These are phyloP conservation scores for Populus hybrid DNA, from an alignment of 441 rosid species.

Conservation along the genomic window DNA sequence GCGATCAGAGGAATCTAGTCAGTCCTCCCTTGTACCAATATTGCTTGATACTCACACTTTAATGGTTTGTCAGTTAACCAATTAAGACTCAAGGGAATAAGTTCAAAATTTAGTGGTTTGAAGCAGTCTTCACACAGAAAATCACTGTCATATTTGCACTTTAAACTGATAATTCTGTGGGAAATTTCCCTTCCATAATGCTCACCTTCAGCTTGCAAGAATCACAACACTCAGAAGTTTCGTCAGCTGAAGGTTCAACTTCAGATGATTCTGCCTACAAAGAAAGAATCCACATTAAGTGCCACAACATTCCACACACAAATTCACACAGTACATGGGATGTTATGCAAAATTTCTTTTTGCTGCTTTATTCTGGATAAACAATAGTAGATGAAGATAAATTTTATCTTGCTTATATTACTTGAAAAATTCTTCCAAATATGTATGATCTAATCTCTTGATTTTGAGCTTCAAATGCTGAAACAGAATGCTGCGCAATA, in stretches of 20 bases:
- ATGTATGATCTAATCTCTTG: constrained; percentile 54
- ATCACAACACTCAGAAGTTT: constrained; percentile 42
- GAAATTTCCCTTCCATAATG: constrained; percentile 18
- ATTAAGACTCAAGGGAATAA: background rate
- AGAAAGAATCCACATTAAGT: constrained; percentile 24
- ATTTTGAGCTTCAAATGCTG: constrained; percentile 56
- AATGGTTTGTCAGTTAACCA: background rate
- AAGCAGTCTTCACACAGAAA: background rate
- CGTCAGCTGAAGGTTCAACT: constrained; percentile 32
- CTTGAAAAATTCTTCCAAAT: constrained; percentile 50
- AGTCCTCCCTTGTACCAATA: background rate
- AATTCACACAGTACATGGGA: constrained; percentile 10
- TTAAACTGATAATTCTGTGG: background rate
- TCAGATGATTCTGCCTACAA: constrained; percentile 48
- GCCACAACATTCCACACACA: constrained; percentile 15
- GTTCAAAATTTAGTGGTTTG: background rate
- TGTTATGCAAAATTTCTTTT: constrained; percentile 16
- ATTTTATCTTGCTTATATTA: constrained; percentile 35
- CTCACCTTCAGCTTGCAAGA: constrained; percentile 76
- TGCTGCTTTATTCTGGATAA: constrained; percentile 12
- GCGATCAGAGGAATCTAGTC: background rate
- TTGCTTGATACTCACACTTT: background rate
- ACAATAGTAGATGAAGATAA: constrained; percentile 16
- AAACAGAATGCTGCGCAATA: constrained; percentile 65
- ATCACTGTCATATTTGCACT: background rate